Conservation (phyloP, 345 rosid species). For the Salix udensis region DNA sequence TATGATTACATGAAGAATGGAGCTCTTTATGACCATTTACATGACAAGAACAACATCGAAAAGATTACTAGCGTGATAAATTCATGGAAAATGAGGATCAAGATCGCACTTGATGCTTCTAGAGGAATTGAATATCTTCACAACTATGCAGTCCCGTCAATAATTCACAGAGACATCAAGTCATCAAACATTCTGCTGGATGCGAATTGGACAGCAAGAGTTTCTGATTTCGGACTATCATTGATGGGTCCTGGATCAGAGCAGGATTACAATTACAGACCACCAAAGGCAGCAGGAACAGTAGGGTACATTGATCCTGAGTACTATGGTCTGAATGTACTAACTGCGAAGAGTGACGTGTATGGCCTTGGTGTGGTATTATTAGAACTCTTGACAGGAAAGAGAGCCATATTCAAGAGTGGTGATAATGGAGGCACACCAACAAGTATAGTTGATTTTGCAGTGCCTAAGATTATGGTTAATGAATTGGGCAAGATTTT, state of each 20-base stretch:
- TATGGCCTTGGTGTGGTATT: slow-evolving; percentile 86
- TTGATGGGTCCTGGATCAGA: slow-evolving; percentile 56
- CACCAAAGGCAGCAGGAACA: slow-evolving; percentile 76
- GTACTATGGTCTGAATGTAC: slow-evolving; percentile 73
- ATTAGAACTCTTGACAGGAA: slow-evolving; percentile 74
- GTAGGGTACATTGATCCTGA: slow-evolving; percentile 92
- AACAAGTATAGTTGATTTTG: slow-evolving; percentile 60
- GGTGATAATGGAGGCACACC: slow-evolving; percentile 39
- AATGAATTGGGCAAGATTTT: slow-evolving; percentile 48
- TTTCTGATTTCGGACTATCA: slow-evolving; percentile 84
- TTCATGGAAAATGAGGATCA: slow-evolving; percentile 87
- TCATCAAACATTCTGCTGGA: slow-evolving; percentile 82
- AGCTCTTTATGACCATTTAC: slow-evolving; percentile 76
- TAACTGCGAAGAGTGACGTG: slow-evolving; percentile 83
- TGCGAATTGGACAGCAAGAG: slow-evolving; percentile 64
- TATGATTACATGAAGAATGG: slow-evolving; percentile 92
- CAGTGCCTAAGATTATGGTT: slow-evolving; percentile 47
- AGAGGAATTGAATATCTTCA: slow-evolving; percentile 89
- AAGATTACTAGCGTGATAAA: slow-evolving; percentile 60
- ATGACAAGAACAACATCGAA: slow-evolving; percentile 49
- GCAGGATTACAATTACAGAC: slow-evolving; percentile 30
- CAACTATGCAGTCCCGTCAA: slow-evolving; percentile 73
- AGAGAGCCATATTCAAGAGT: slow-evolving; percentile 55
- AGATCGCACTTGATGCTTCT: slow-evolving; percentile 73
- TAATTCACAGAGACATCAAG: slow-evolving; percentile 85